Conservation (phyloP, 179 eudicot genomes). For the Camellia oleifera region DNA sequence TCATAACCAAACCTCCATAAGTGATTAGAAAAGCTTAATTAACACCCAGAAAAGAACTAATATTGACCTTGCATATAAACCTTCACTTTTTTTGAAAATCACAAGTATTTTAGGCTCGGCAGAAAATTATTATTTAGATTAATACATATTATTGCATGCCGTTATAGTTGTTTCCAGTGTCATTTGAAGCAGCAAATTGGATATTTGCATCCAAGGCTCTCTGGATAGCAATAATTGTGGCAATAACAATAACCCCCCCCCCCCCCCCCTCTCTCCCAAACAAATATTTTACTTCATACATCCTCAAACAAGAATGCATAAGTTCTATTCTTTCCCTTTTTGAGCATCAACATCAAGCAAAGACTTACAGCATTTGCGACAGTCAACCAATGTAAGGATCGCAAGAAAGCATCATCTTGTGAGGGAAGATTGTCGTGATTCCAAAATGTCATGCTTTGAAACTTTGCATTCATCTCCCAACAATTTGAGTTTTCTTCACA, state of each 20-base stretch:
- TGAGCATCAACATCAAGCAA: constrained; percentile 1
- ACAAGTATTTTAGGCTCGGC: neutral
- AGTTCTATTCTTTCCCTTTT: neutral
- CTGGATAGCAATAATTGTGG: neutral
- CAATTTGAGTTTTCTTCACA: constrained; percentile 32
- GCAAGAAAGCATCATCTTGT: constrained; percentile 73
- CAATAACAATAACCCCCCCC: neutral
- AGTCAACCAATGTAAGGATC: constrained; percentile 78
- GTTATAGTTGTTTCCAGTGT: neutral
- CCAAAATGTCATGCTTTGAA: constrained; percentile 64
- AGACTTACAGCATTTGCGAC: constrained; percentile 84
- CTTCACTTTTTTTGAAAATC: too few species aligned
- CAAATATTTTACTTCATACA: neutral
- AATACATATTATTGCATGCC: neutral
- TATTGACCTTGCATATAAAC: too few species aligned
- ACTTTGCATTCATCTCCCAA: constrained; percentile 77
- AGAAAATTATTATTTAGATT: neutral
- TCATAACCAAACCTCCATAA: neutral
- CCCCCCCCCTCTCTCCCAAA: neutral
- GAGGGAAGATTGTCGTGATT: constrained; percentile 89
- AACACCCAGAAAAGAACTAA: too few species aligned
- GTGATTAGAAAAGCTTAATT: too few species aligned
- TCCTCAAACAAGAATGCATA: neutral
- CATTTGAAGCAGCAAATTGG: constrained; percentile 1
- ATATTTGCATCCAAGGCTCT: neutral